A percentile compares a stretch with the other conserved stretches of the same genome.
These are phyloP conservation scores for Corylus americana DNA, from an alignment of 306 rosid species.

Conservation along the genomic window DNA sequence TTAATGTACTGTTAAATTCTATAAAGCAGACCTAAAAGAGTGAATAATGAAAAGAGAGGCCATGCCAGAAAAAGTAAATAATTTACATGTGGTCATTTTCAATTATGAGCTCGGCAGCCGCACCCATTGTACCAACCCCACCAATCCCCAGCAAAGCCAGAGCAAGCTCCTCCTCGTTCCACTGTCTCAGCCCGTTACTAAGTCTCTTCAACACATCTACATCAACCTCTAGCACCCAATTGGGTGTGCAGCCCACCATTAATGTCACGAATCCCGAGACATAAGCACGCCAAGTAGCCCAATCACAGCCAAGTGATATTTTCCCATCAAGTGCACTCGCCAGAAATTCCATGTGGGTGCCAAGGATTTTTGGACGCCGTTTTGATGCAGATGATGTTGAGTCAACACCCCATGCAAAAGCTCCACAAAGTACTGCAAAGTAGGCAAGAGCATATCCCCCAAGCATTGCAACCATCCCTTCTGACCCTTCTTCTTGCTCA, in stretches of 20 bases:
- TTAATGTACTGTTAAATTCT: slow-evolving; percentile 5
- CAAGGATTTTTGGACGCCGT: slow-evolving; percentile 53
- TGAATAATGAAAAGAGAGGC: background rate
- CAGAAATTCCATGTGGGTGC: slow-evolving; percentile 52
- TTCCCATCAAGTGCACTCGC: slow-evolving; percentile 62
- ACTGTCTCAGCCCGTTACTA: slow-evolving; percentile 45
- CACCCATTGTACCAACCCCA: slow-evolving; percentile 49
- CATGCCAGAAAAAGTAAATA: slow-evolving; percentile 1
- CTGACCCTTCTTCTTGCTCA: slow-evolving; percentile 39
- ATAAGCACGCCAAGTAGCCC: slow-evolving; percentile 58
- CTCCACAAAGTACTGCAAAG: slow-evolving; percentile 50
- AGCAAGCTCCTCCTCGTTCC: slow-evolving; percentile 59
- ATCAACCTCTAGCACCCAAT: slow-evolving; percentile 57
- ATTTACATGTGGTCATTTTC: slow-evolving; percentile 35
- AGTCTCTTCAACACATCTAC: slow-evolving; percentile 49
- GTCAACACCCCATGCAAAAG: slow-evolving; percentile 58
- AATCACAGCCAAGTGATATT: slow-evolving; percentile 58
- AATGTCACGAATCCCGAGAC: slow-evolving; percentile 52
- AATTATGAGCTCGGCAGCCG: slow-evolving; percentile 52
- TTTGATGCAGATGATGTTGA: slow-evolving; percentile 53
- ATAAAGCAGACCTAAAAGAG: background rate
- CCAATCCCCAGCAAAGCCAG: slow-evolving; percentile 51
- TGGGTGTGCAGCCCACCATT: slow-evolving; percentile 54
- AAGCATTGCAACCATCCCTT: slow-evolving; percentile 56
- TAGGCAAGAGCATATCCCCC: slow-evolving; percentile 59